Evolutionary conservation across 2,329 filamentous ascomycete genomes (phyloP).

Genomic region (Sclerotiophoma versabilis): DNA sequence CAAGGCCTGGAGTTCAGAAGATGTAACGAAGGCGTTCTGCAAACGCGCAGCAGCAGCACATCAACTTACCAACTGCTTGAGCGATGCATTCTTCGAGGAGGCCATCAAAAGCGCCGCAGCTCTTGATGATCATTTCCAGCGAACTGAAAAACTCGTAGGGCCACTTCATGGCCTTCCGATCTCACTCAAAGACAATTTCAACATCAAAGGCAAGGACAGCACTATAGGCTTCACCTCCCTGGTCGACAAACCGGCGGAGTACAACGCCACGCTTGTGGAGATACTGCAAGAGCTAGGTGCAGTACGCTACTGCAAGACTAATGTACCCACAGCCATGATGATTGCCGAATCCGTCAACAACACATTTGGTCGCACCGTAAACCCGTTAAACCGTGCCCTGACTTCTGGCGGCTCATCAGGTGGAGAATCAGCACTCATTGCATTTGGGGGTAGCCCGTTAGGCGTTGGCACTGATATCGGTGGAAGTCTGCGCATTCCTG

Average conservation of each 20-base stretch:
- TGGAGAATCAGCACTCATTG: conserved; percentile 70
- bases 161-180: conserved; percentile 65
- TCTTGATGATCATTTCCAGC: conserved; percentile 60
- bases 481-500: conserved; percentile 63
- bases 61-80: conserved; percentile 67
- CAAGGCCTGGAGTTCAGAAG: conserved; percentile 58
- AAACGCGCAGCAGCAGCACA: conserved; percentile 63
- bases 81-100: conserved; percentile 63
- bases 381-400: conserved; percentile 65
- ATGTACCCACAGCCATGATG: conserved; percentile 74
- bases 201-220: conserved; percentile 65
- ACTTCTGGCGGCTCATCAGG: conserved; percentile 72
- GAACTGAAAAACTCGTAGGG: conserved; percentile 59
- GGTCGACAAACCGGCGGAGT: conserved; percentile 64
- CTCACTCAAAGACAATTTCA: conserved; percentile 75
- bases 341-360: conserved; percentile 73
- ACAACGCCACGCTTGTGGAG: conserved; percentile 65
- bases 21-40: conserved; percentile 62
- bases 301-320: conserved; percentile 74
- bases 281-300: conserved; percentile 67
- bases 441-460: conserved; percentile 64
- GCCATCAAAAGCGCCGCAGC: conserved; percentile 60
- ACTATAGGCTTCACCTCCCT: conserved; percentile 70
- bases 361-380: conserved; percentile 67
- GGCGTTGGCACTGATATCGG: conserved; percentile 71